phyloP scores from a whole-genome alignment of 106 monocot genomes.

The Ottelia alismoides region DNA sequence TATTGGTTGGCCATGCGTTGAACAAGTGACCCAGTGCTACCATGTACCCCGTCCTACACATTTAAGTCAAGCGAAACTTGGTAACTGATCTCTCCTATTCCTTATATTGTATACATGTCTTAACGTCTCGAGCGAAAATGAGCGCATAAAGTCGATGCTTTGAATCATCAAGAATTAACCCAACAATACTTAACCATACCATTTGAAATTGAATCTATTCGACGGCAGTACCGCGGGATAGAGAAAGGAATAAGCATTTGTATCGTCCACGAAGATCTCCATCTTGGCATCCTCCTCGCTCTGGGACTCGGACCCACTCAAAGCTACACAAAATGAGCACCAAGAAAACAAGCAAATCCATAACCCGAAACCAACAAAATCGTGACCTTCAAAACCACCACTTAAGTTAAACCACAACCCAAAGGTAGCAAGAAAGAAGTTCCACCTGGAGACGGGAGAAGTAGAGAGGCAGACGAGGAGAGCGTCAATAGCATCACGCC shows the following conservation, averaged over 20 bases:
- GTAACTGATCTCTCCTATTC: too few relatives aligned
- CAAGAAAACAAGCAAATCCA: not conserved
- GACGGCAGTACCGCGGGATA: constrained; percentile 60
- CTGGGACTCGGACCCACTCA: constrained; percentile 3
- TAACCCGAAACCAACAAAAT: not conserved
- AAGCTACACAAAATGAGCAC: constrained; percentile 36
- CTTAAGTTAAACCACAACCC: not conserved
- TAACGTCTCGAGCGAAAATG: too few relatives aligned
- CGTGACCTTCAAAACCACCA: not conserved
- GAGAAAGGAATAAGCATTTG: constrained; percentile 81
- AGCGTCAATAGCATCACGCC: constrained; percentile 30
- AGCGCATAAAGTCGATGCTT: too few relatives aligned
- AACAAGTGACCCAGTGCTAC: too few relatives aligned
- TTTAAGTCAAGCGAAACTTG: too few relatives aligned
- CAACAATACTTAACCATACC: too few relatives aligned
- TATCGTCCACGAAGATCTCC: constrained; percentile 61
- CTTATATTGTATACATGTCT: too few relatives aligned
- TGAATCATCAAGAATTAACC: too few relatives aligned
- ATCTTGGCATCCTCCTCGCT: constrained; percentile 57
- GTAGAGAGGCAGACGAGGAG: constrained; percentile 18
- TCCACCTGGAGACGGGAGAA: constrained; percentile 28
- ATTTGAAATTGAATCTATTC: constrained; percentile 71
- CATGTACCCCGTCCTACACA: too few relatives aligned
- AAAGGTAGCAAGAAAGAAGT: not conserved
- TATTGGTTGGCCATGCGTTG: too few relatives aligned